A percentile compares a stretch with the other conserved stretches of the same genome.
phyloP scores from a whole-genome alignment of 352 stramenopile species.

The Hyaloperonospora brassicae region DNA sequence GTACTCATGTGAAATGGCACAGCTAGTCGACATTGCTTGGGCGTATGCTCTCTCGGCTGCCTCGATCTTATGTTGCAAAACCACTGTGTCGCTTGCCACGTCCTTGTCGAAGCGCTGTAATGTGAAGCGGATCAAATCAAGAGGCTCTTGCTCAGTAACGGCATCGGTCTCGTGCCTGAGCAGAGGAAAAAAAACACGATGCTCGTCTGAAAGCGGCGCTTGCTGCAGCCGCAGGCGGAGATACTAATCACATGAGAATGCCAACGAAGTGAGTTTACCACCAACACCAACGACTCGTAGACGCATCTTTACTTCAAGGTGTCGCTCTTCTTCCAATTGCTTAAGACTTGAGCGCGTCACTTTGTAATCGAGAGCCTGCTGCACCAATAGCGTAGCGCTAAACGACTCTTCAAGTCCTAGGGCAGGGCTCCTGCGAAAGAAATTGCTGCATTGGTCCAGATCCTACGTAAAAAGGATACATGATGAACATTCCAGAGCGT shows the following conservation, averaged over 20 bases:
- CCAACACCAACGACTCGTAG: background rate
- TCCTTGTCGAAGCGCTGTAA: conserved; percentile 53
- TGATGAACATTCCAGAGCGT: background rate
- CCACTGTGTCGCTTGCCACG: conserved; percentile 59
- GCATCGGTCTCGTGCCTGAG: conserved; percentile 34
- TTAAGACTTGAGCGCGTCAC: conserved; percentile 50
- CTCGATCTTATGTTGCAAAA: conserved; percentile 74
- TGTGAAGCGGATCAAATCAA: conserved; percentile 55
- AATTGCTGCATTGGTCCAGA: conserved; percentile 67
- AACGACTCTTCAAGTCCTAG: conserved; percentile 37
- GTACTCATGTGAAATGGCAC: conserved; percentile 47
- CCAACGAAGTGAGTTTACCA: no score
- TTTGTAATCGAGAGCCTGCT: conserved; percentile 46
- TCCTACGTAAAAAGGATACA: conserved; percentile 25
- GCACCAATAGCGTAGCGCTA: conserved; percentile 34
- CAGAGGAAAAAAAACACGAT: conserved; percentile 66
- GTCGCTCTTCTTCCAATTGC: conserved; percentile 56
- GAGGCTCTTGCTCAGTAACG: conserved; percentile 29
- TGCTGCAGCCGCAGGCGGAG: conserved; percentile 59
- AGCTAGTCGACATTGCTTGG: conserved; percentile 40
- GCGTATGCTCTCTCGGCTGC: conserved; percentile 50
- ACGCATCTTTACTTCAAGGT: conserved; percentile 42
- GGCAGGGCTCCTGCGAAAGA: conserved; percentile 54
- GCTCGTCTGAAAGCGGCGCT: conserved; percentile 48
- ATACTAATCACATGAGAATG: conserved; percentile 36